Percentiles rank a stretch among this genome's conserved stretches.
These are phyloP conservation scores for Mycena capillaripes DNA, from an alignment of 768 basidiomycete species.

Conservation along the genomic window DNA sequence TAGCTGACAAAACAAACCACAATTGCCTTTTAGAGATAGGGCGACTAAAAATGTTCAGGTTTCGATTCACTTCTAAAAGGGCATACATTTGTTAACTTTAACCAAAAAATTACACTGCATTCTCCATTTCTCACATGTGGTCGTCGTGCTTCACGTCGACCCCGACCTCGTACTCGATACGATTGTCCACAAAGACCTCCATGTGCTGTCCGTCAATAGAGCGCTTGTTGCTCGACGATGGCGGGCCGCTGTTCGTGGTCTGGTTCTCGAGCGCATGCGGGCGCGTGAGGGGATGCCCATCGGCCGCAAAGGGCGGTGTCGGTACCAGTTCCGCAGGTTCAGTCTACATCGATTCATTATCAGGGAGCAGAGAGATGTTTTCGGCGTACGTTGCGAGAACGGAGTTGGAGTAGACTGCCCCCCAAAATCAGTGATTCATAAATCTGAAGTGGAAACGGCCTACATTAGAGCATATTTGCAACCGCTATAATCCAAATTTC, in stretches of 20 bases:
- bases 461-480: too few species aligned
- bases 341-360: conserved; percentile 3
- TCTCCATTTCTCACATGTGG: neutral
- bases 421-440: neutral
- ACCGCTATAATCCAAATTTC: too few species aligned
- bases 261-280: neutral
- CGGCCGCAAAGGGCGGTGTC: conserved; percentile 17
- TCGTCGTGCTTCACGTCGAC: neutral
- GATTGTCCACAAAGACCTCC: conserved; percentile 31
- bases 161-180: conserved; percentile 24
- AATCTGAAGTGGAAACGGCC: neutral
- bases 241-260: neutral
- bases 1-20: neutral
- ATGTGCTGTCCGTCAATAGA: neutral
- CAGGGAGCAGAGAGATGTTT: too few species aligned
- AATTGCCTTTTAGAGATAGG: neutral
- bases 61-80: too few species aligned
- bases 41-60: neutral
- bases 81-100: neutral
- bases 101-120: too few species aligned
- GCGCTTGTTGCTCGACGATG: neutral
- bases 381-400: conserved; percentile 24
- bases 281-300: conserved; percentile 22
- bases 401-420: conserved; percentile 18
- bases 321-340: conserved; percentile 36